A percentile compares a stretch with the other conserved stretches of the same genome.
These are phyloP conservation scores for Suhomyces sp. DNA, from an alignment of 805 yeast genomes.

Conservation along the genomic window DNA sequence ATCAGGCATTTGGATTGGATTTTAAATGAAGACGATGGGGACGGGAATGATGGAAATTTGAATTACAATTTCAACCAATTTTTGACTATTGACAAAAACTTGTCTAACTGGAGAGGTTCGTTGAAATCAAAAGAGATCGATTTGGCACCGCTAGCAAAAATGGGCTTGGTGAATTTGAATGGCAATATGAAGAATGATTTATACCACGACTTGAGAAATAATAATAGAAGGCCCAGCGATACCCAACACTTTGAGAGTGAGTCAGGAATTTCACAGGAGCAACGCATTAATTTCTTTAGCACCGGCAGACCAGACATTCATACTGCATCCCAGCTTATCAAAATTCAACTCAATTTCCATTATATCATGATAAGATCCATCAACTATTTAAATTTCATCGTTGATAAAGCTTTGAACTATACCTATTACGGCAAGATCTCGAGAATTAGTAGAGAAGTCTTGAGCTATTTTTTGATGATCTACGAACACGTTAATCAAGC, in stretches of 20 bases:
- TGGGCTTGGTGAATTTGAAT: constrained; percentile 30
- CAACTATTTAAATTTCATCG: constrained; percentile 43
- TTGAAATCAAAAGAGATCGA: constrained; percentile 28
- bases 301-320: constrained; percentile 38
- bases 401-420: constrained; percentile 39
- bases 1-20: constrained; percentile 36
- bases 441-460: constrained; percentile 37
- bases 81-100: constrained; percentile 39
- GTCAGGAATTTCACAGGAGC: constrained; percentile 13
- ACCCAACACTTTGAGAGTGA: background rate
- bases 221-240: background rate
- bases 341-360: constrained; percentile 44
- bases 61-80: constrained; percentile 45
- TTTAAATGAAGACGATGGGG: constrained; percentile 46
- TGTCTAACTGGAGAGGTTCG: constrained; percentile 39
- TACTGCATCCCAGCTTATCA: constrained; percentile 38
- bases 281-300: constrained; percentile 20
- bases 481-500: constrained; percentile 28
- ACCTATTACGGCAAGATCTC: constrained; percentile 33
- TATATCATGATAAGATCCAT: constrained; percentile 40
- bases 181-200: constrained; percentile 23
- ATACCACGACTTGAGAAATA: constrained; percentile 25
- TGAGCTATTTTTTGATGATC: constrained; percentile 35
- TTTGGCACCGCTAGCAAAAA: constrained; percentile 15
- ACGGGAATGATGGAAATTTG: constrained; percentile 46